A percentile compares a stretch with the other conserved stretches of the same genome.
These are phyloP conservation scores for Globisporangium paroecandrum DNA, from an alignment of 352 stramenopile species.

Conservation along the genomic window DNA sequence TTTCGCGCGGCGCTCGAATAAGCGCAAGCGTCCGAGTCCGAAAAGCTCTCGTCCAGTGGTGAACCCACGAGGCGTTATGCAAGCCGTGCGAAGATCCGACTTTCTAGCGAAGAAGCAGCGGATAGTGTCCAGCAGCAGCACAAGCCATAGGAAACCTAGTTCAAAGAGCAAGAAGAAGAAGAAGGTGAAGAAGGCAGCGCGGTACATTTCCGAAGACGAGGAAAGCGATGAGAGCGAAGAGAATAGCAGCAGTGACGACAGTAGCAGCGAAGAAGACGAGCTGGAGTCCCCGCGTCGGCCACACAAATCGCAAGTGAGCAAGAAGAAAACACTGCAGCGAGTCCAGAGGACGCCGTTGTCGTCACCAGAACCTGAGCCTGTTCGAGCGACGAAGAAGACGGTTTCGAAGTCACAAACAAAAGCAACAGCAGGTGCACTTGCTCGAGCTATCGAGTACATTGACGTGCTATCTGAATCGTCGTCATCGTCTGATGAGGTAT, in stretches of 20 bases:
- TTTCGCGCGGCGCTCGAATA: slow-evolving; percentile 5
- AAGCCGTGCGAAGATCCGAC: background rate
- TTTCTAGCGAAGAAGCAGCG: background rate
- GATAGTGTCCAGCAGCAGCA: background rate
- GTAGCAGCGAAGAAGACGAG: background rate
- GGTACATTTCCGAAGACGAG: slow-evolving; percentile 4
- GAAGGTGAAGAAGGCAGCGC: background rate
- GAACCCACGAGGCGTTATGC: background rate
- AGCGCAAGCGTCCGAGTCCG: slow-evolving; percentile 15
- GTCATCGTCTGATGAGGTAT: background rate
- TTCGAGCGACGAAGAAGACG: background rate
- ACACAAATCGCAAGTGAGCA: background rate
- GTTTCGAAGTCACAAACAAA: slow-evolving; percentile 3
- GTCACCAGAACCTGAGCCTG: background rate
- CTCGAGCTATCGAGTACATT: background rate
- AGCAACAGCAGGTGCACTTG: background rate
- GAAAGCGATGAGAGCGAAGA: slow-evolving; percentile 1
- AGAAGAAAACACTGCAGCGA: background rate
- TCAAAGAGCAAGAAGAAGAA: slow-evolving; percentile 2
- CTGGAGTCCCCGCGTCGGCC: background rate
- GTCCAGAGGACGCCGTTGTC: background rate
- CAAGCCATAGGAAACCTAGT: background rate
- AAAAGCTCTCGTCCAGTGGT: background rate
- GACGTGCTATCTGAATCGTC: slow-evolving; percentile 15
- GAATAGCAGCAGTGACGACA: background rate